Percentiles rank a stretch among this genome's conserved stretches.
These are phyloP conservation scores for Claviceps cyperi DNA, from an alignment of 2,329 filamentous ascomycete species.

Conservation along the genomic window DNA sequence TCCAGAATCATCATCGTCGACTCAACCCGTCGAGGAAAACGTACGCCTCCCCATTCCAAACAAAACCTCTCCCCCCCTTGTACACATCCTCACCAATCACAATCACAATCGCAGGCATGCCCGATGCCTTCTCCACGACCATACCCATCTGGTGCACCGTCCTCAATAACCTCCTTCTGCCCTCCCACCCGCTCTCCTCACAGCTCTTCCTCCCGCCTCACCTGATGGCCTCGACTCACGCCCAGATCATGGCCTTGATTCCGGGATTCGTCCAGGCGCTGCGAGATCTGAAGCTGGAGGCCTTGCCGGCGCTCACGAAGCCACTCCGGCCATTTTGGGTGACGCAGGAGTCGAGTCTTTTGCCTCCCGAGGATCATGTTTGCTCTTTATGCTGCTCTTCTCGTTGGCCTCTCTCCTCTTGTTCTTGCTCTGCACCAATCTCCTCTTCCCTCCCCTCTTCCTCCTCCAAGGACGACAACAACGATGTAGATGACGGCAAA, in stretches of 20 bases:
- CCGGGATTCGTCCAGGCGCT: slow-evolving; percentile 39
- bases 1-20: slow-evolving; percentile 69
- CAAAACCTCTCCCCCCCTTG: background rate
- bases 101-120: slow-evolving; percentile 47
- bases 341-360: slow-evolving; percentile 48
- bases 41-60: slow-evolving; percentile 26
- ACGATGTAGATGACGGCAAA: background rate
- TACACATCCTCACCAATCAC: background rate
- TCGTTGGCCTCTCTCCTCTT: too few species aligned
- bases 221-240: slow-evolving; percentile 56
- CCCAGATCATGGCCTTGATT: slow-evolving; percentile 56
- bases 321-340: slow-evolving; percentile 71
- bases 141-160: slow-evolving; percentile 88
- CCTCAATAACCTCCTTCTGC: slow-evolving; percentile 67
- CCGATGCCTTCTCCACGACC: slow-evolving; percentile 87
- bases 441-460: slow-evolving; percentile 1
- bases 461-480: background rate
- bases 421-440: too few species aligned
- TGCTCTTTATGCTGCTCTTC: background rate
- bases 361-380: background rate
- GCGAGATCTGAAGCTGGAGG: slow-evolving; percentile 39
- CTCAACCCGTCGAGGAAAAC: slow-evolving; percentile 81
- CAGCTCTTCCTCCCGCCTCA: slow-evolving; percentile 56
- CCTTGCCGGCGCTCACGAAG: slow-evolving; percentile 46
- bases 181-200: slow-evolving; percentile 31